Percentiles rank a stretch among this genome's conserved stretches.
Evolutionary conservation across 305 asterid species (phyloP).

Genomic region (Salvia sclarea): DNA sequence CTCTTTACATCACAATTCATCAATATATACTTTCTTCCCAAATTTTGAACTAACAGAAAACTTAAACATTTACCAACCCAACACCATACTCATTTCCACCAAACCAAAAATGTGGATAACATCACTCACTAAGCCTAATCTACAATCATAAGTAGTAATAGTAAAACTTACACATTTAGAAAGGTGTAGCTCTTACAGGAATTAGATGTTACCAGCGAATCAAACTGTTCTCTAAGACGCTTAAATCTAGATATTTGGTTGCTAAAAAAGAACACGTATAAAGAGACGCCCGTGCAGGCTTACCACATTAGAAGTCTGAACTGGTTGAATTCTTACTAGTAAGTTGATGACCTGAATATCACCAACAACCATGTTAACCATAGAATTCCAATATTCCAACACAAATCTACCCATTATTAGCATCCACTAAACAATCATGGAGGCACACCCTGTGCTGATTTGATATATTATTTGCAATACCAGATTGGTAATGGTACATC

Average conservation of each 20-base stretch:
- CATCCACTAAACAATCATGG: background rate
- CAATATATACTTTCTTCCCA: too few relatives aligned
- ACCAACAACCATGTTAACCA: background rate
- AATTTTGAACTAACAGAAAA: too few relatives aligned
- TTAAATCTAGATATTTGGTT: slow-evolving; percentile 37
- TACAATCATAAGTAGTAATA: background rate
- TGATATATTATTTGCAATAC: background rate
- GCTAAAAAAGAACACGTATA: slow-evolving; percentile 88
- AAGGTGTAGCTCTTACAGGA: background rate
- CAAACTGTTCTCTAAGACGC: background rate
- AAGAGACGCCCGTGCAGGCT: slow-evolving; percentile 94
- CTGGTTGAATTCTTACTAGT: slow-evolving; percentile 89
- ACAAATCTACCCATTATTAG: background rate
- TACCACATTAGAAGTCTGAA: slow-evolving; percentile 89
- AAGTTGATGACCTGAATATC: slow-evolving; percentile 75
- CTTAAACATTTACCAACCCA: too few relatives aligned
- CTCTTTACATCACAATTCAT: too few relatives aligned
- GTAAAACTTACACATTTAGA: slow-evolving; percentile 26
- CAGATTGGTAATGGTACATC: background rate
- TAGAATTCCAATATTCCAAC: background rate
- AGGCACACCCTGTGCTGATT: background rate
- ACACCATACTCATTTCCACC: too few relatives aligned
- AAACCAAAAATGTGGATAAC: too few relatives aligned
- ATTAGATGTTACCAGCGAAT: background rate
- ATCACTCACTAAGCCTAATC: slow-evolving; percentile 30